Percentiles rank a stretch among this genome's conserved stretches.
Evolutionary conservation across 2,329 filamentous ascomycete species (phyloP).

Genomic region (Thermothelomyces thermophilus): DNA sequence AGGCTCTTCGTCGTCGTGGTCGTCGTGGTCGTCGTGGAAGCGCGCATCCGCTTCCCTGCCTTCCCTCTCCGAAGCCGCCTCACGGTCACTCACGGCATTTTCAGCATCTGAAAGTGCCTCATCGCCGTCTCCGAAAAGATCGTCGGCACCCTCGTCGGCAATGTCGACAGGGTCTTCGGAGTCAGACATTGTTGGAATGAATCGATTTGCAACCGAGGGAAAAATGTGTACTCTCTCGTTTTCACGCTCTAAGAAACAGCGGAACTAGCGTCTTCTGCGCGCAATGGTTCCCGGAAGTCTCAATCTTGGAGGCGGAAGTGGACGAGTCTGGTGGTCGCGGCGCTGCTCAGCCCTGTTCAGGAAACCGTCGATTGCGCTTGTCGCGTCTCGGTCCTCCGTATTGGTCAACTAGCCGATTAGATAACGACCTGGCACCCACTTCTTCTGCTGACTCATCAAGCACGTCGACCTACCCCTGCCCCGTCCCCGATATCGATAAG

Average conservation of each 20-base stretch:
- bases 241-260: no score
- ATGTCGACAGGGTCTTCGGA: constrained; percentile 47
- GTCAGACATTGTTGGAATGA: constrained; percentile 49
- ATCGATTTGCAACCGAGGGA: no score
- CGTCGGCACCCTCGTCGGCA: constrained; percentile 51
- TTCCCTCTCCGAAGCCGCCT: constrained; percentile 45
- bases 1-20: constrained; percentile 36
- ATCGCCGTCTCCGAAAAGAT: constrained; percentile 56
- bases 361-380: not conserved
- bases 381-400: not conserved
- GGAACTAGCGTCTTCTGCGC: no score
- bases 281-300: not conserved
- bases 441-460: not conserved
- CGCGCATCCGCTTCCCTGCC: constrained; percentile 29
- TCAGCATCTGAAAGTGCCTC: constrained; percentile 53
- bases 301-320: not conserved
- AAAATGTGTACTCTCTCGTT: no score
- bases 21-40: constrained; percentile 38
- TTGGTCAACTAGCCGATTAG: not conserved
- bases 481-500: constrained; percentile 4
- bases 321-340: not conserved
- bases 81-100: constrained; percentile 57
- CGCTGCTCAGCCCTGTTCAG: not conserved
- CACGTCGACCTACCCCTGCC: not conserved
- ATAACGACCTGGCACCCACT: constrained; percentile 1